These are phyloP conservation scores for Colletotrichum magnum DNA, from an alignment of 2,329 filamentous ascomycete species.

Conservation along the genomic window DNA sequence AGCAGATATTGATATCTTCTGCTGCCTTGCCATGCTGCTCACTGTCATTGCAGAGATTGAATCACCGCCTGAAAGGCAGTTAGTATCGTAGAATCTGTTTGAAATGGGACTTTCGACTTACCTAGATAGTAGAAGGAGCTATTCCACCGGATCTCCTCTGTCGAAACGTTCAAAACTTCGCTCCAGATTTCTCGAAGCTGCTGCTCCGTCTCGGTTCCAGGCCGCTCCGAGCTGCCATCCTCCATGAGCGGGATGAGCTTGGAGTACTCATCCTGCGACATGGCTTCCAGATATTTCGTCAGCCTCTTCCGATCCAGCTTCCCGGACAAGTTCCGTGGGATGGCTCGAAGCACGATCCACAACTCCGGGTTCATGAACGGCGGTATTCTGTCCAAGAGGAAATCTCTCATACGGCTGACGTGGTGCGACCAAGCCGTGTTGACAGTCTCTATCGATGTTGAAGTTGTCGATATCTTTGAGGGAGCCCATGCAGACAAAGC, in stretches of 20 bases:
- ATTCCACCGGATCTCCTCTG: constrained; percentile 16
- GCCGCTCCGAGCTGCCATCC: not conserved
- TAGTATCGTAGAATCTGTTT: not conserved
- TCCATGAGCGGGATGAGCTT: not conserved
- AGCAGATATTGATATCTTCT: not conserved
- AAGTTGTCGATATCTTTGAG: not conserved
- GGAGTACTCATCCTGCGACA: constrained; percentile 5
- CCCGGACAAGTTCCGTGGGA: constrained; percentile 62
- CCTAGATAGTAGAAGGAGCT: constrained; percentile 30
- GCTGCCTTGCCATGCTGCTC: constrained; percentile 22
- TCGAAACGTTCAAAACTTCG: constrained; percentile 12
- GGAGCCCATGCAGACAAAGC: not conserved
- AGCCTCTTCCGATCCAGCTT: constrained; percentile 64
- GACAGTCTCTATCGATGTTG: not conserved
- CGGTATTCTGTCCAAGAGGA: constrained; percentile 48
- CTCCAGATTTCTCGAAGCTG: constrained; percentile 10
- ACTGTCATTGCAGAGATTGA: constrained; percentile 30
- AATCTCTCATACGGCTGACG: constrained; percentile 1
- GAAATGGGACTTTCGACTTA: not conserved
- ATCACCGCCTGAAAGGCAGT: constrained; percentile 7
- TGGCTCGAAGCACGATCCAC: constrained; percentile 58
- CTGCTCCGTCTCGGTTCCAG: constrained; percentile 5
- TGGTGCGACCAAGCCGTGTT: constrained; percentile 8
- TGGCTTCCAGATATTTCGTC: constrained; percentile 1
- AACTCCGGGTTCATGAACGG: constrained; percentile 63